Evolutionary conservation across 2,329 filamentous ascomycete genomes (phyloP), one percentile per base, ranked within the genome.

Genomic region (Onygena corvina): DNA sequence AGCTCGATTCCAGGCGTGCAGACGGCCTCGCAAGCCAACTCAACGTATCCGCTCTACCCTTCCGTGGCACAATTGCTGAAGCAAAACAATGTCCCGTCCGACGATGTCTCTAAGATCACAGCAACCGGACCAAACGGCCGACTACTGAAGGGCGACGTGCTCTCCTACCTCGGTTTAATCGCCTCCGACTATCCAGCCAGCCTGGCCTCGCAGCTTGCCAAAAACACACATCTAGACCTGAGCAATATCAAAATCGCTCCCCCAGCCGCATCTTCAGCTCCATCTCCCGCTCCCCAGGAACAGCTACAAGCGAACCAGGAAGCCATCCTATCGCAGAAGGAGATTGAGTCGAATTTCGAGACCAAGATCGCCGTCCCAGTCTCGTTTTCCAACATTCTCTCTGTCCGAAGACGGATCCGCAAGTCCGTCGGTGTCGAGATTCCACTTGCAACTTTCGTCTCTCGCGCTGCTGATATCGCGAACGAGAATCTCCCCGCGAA

Each of bases 91-190:
- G 71, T 98, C 49, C 76, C 84, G 59, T 78, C 83, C 57, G 80
- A 81, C 42, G 85, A 88, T 52, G 75, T 88, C 47, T 75, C 80
- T 67, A 83, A 85, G 65, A 95, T 96, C 65, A 84, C 81, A 48
- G 84, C 88, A 4, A 90, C 86, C 16, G 92, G 92, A 20, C 92
- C 92, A 25, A 81, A 82, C 60, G 88, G 89, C 51, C 82, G 92
- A 53, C 74, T 98, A 49, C 76, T 98, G 54, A 98, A 98, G 75
- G 92, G 92, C 50, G 92, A 98, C 63, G 83, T 98, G 4, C 79
- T 98, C 48, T 89, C 88, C 44, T 92, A 90, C 66, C 68, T 96
- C 12, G 92, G 92, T 54, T 73, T 76, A 58, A 86, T 95, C 60
- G 73, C 82, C 52, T 72, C 80, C 54, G 75, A 80, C 52, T 84